Evolutionary conservation across 441 rosid species (phyloP).

Genomic region (Adansonia madagascariensis): DNA sequence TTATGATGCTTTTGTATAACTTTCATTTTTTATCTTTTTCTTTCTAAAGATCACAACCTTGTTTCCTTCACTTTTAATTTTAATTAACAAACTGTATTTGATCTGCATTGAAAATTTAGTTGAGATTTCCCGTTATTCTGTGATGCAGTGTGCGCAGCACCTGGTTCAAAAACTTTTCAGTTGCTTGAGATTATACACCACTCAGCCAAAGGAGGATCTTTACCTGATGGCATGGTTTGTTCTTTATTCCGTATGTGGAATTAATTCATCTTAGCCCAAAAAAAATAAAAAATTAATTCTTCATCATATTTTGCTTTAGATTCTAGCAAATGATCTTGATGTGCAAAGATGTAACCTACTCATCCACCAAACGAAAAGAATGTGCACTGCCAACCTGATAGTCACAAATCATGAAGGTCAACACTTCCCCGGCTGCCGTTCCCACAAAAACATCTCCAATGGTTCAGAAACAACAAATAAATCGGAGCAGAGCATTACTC

Average conservation of each 20-base stretch:
- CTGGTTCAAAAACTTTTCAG: constrained; percentile 97
- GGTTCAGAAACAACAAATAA: constrained; percentile 46
- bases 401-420: constrained; percentile 98
- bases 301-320: constrained; percentile 44
- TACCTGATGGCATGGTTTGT: constrained; percentile 77
- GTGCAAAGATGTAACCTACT: constrained; percentile 96
- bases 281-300: neutral
- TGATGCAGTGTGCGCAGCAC: constrained; percentile 94
- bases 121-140: neutral
- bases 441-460: constrained; percentile 41
- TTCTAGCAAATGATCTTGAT: constrained; percentile 93
- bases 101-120: neutral
- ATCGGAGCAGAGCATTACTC: constrained; percentile 43
- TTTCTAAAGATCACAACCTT: neutral
- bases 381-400: constrained; percentile 92
- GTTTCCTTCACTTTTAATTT: neutral
- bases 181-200: constrained; percentile 87
- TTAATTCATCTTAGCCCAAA: constrained; percentile 8
- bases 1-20: constrained; percentile 24
- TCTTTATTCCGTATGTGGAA: constrained; percentile 22
- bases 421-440: constrained; percentile 90
- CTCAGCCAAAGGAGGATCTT: constrained; percentile 63
- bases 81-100: neutral
- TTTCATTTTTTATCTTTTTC: neutral
- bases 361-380: constrained; percentile 96